Evolutionary conservation across 768 basidiomycete genomes (phyloP).

Genomic region (Boletus vermiculosoides): DNA sequence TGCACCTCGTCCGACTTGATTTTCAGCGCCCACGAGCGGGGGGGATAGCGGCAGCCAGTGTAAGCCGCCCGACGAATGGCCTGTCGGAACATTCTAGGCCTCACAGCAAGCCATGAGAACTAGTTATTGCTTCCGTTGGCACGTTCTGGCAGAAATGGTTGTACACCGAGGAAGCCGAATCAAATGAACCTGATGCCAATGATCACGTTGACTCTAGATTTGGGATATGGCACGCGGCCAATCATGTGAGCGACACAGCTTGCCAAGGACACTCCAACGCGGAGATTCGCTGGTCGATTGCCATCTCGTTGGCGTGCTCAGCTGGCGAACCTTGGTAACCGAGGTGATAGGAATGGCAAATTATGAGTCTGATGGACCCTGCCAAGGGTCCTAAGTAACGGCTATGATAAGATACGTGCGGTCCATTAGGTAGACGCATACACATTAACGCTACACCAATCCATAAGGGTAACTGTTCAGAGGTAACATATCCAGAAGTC

Average conservation of each 20-base stretch:
- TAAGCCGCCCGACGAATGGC: not conserved
- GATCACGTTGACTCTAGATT: not conserved
- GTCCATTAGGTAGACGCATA: conserved; percentile 1
- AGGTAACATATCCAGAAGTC: not conserved
- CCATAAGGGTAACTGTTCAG: not conserved
- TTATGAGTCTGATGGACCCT: not conserved
- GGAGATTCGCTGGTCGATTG: not conserved
- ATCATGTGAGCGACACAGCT: conserved; percentile 15
- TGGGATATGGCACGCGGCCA: not conserved
- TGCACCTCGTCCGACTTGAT: not conserved
- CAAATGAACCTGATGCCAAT: not conserved
- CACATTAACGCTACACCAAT: not conserved
- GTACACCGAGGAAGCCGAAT: not conserved
- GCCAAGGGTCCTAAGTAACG: not conserved
- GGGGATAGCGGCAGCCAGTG: not conserved
- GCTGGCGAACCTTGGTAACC: not conserved
- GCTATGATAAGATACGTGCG: conserved; percentile 4
- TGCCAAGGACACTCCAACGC: conserved; percentile 19
- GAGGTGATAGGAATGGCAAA: conserved; percentile 1
- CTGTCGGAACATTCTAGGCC: not conserved
- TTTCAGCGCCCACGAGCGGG: not conserved
- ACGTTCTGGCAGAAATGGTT: not conserved
- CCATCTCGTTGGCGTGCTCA: conserved; percentile 1
- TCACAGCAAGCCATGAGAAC: not conserved
- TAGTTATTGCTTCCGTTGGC: not conserved